Percentiles rank a stretch among this genome's conserved stretches.
These are phyloP conservation scores for Beauveria bassiana DNA, from an alignment of 2,329 filamentous ascomycete species.

Conservation along the genomic window DNA sequence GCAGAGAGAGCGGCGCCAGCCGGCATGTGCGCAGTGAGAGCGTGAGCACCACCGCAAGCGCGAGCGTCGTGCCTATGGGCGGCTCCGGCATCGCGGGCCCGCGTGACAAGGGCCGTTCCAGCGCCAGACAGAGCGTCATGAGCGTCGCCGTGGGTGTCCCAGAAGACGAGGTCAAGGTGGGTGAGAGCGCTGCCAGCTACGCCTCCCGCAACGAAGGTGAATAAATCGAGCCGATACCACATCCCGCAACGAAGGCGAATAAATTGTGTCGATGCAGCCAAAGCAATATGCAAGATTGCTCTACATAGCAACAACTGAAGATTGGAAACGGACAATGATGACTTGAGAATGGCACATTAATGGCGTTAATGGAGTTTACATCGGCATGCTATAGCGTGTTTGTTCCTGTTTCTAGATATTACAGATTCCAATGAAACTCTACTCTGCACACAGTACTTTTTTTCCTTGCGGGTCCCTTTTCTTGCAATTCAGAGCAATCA, in stretches of 20 bases:
- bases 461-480: not conserved
- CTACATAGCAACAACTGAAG: not conserved
- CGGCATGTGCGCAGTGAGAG: constrained; percentile 41
- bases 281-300: not conserved
- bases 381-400: not conserved
- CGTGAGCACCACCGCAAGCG: constrained; percentile 43
- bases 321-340: not conserved
- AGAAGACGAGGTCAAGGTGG: constrained; percentile 52
- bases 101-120: constrained; percentile 37
- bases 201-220: not conserved
- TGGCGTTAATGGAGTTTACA: not conserved
- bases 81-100: constrained; percentile 39
- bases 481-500: not conserved
- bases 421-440: not conserved
- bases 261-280: not conserved
- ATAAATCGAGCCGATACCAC: not conserved
- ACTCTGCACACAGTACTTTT: not conserved
- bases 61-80: constrained; percentile 30
- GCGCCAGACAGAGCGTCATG: constrained; percentile 33
- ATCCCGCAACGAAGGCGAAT: not conserved
- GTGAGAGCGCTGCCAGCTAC: constrained; percentile 49
- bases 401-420: not conserved
- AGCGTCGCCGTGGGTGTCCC: constrained; percentile 47
- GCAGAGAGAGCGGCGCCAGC: constrained; percentile 39
- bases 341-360: not conserved